Base-by-base conservation (phyloP, 768 basidiomycete species). In the Mycena maculata region DNA sequence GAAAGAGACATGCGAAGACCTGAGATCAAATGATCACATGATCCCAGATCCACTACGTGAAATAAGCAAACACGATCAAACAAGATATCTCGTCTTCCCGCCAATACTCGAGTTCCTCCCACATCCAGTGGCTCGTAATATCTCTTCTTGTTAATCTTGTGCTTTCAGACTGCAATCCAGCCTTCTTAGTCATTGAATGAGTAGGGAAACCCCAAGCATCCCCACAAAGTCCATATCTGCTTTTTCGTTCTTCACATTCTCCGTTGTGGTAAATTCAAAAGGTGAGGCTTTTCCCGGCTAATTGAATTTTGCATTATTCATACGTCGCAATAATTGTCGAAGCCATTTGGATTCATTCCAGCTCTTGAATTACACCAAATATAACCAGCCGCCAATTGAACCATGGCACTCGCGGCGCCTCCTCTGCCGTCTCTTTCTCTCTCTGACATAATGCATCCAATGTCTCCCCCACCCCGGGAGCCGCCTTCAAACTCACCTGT, bases 361-460 rank as follows among this genome's bases (percentile, higher is more conserved):
- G n/a, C 1, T 23, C n/a, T 53, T 53, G 28, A 38, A 38, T 38
- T 25, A n/a, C 50, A 53, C 52, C 31, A n/a, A n/a, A n/a, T n/a
- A n/a, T n/a, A n/a, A n/a, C n/a, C n/a, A n/a, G n/a, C n/a, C n/a
- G n/a, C n/a, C n/a, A 13, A 28, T 28, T 11, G 20, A 55, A n/a
- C 11, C 50, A 65, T 59, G 63, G 30, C 63, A 33, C 49, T 65
- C n/a, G 55, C 62, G 25, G 44, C 54, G 23, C 47, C 53, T 49
- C 53, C 30, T 7, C 10, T 33, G 42, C 82, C 80, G 6, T 75
- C 82, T 11, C 81, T 89, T 28, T 80, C 83, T 9, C 79, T 90
- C 49, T 86, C 85, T 38, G 89, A 90, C 67, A 85, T 88, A 44
- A 82, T 88, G 61, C 85, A 87, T 65, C 72, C 81, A 33, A 82